Evolutionary conservation across 108 stramenopile genomes (phyloP).

Genomic region (Cyclotella atomus): DNA sequence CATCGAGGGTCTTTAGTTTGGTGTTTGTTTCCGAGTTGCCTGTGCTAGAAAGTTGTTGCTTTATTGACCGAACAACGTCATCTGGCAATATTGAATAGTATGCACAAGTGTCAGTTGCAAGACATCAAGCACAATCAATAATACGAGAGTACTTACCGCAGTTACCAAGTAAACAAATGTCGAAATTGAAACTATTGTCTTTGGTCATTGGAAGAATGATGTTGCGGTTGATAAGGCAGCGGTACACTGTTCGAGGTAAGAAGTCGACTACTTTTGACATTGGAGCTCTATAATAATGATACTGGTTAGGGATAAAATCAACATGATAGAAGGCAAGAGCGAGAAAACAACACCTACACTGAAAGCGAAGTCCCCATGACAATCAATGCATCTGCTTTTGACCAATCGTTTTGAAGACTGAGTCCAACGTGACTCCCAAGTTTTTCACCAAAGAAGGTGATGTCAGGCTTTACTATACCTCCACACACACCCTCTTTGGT

Average conservation of each 20-base stretch:
- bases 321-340: neutral
- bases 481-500: conserved; percentile 51
- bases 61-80: conserved; percentile 71
- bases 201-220: conserved; percentile 59
- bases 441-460: conserved; percentile 89
- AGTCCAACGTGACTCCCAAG: conserved; percentile 60
- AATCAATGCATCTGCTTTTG: conserved; percentile 83
- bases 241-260: conserved; percentile 65
- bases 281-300: conserved; percentile 60
- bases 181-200: conserved; percentile 59
- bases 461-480: conserved; percentile 83
- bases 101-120: neutral
- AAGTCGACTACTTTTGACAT: conserved; percentile 82
- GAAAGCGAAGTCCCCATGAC: conserved; percentile 89
- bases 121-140: neutral
- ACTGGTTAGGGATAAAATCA: neutral
- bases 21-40: conserved; percentile 12
- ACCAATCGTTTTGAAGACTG: conserved; percentile 66
- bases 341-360: conserved; percentile 61
- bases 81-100: conserved; percentile 33
- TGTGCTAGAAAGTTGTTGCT: conserved; percentile 34
- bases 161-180: conserved; percentile 82
- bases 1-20: neutral
- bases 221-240: conserved; percentile 86
- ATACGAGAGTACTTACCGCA: conserved; percentile 44